Percentiles rank a stretch among this genome's conserved stretches.
Conservation (phyloP, 2,329 filamentous ascomycete species). For the Pseudocercospora vitis region DNA sequence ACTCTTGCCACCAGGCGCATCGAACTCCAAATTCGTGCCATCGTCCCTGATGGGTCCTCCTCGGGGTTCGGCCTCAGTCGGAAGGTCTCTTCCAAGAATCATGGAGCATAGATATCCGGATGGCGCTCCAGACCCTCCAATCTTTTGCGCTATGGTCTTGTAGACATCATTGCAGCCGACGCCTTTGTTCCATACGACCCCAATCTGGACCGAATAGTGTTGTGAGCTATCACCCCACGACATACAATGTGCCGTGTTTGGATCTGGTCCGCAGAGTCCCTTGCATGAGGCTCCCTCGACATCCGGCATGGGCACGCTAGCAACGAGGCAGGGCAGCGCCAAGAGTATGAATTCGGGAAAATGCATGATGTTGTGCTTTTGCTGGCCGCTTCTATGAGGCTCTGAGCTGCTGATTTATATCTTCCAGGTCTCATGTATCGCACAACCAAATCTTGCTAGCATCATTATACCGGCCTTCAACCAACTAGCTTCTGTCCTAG, state of each 20-base stretch:
- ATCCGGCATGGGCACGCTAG: neutral
- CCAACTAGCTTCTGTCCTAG: neutral
- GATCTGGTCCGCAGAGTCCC: conserved; percentile 3
- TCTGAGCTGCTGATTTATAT: neutral
- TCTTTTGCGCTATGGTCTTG: neutral
- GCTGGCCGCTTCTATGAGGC: neutral
- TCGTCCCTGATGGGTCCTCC: neutral
- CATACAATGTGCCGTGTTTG: neutral
- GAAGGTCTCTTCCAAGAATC: neutral
- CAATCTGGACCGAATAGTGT: neutral
- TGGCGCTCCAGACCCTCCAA: neutral
- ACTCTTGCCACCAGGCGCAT: neutral
- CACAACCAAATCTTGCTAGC: neutral
- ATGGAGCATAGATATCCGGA: neutral
- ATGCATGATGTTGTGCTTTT: neutral
- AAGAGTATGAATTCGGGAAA: neutral
- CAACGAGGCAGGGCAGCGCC: neutral
- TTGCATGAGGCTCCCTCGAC: neutral
- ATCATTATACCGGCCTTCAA: neutral
- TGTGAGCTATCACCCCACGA: neutral
- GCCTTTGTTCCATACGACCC: neutral
- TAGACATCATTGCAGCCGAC: neutral
- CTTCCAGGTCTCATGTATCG: too few relatives aligned
- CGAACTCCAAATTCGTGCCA: neutral
- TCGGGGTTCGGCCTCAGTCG: neutral